phyloP scores from a whole-genome alignment of 2,329 filamentous ascomycete species.

The Colletotrichum shisoi region DNA sequence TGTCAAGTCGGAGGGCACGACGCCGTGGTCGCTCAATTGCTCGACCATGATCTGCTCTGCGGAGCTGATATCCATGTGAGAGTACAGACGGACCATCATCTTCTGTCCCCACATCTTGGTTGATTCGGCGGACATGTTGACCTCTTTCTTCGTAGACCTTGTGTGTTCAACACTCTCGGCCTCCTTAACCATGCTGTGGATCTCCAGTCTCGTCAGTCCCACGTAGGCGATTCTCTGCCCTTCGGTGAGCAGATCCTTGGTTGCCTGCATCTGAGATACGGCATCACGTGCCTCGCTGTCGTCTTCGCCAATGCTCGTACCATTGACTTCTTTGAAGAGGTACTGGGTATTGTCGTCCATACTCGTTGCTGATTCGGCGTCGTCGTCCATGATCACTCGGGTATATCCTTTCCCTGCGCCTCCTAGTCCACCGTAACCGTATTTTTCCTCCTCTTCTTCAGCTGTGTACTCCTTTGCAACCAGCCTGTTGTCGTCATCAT shows the following conservation, averaged over 20 bases:
- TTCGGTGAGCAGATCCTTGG: constrained; percentile 93
- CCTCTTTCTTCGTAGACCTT: constrained; percentile 74
- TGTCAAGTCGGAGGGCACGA: constrained; percentile 82
- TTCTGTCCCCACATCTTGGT: constrained; percentile 97
- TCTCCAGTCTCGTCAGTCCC: constrained; percentile 81
- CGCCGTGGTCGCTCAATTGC: constrained; percentile 90
- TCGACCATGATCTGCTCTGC: constrained; percentile 99
- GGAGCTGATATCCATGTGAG: constrained; percentile 94
- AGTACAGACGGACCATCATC: constrained; percentile 94
- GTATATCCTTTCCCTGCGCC: constrained; percentile 96
- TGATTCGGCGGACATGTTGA: constrained; percentile 74
- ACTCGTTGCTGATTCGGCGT: constrained; percentile 90
- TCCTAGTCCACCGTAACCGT: constrained; percentile 78
- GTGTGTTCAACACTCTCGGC: constrained; percentile 67
- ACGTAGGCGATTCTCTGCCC: constrained; percentile 97
- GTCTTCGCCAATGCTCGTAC: constrained; percentile 67
- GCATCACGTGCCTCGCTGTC: constrained; percentile 88
- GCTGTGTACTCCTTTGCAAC: constrained; percentile 81
- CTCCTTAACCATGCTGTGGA: constrained; percentile 78
- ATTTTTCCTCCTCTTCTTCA: constrained; percentile 72
- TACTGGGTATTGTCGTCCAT: constrained; percentile 98
- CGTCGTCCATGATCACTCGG: constrained; percentile 91
- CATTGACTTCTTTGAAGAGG: constrained; percentile 79
- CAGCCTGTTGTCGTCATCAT: constrained; percentile 90
- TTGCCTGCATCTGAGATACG: constrained; percentile 89